phyloP scores from a whole-genome alignment of 352 stramenopile genomes.

The Pythium periplocum region DNA sequence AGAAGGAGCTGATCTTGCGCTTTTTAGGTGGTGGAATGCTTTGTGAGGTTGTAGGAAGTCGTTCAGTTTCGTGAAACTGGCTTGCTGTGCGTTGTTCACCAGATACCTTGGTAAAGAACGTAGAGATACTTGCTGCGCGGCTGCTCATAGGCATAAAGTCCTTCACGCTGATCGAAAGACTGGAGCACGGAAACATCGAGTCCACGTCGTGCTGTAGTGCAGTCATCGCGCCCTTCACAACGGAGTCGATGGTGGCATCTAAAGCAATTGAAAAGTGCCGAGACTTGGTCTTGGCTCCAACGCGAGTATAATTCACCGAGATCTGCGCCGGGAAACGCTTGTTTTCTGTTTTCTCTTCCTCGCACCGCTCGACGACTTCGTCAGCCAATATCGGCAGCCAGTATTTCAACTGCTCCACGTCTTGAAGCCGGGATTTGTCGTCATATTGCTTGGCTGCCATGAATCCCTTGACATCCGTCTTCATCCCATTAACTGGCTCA shows the following conservation, averaged over 20 bases:
- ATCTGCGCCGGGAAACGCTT: slow-evolving; percentile 67
- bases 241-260: slow-evolving; percentile 49
- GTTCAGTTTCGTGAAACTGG: slow-evolving; percentile 2
- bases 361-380: slow-evolving; percentile 72
- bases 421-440: slow-evolving; percentile 43
- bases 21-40: slow-evolving; percentile 11
- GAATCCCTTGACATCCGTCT: slow-evolving; percentile 60
- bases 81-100: background rate
- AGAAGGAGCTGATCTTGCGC: slow-evolving; percentile 62
- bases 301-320: slow-evolving; percentile 43
- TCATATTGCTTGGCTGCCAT: slow-evolving; percentile 79
- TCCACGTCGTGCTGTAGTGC: slow-evolving; percentile 46
- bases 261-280: slow-evolving; percentile 47
- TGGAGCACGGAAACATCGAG: slow-evolving; percentile 51
- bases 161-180: slow-evolving; percentile 57
- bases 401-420: slow-evolving; percentile 60
- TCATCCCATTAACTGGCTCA: slow-evolving; percentile 69
- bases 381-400: slow-evolving; percentile 69
- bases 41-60: background rate
- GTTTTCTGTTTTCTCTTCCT: slow-evolving; percentile 75
- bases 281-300: slow-evolving; percentile 43
- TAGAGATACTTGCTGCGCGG: slow-evolving; percentile 50
- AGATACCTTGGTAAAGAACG: slow-evolving; percentile 49
- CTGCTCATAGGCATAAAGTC: slow-evolving; percentile 57
- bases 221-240: slow-evolving; percentile 44